phyloP scores from a whole-genome alignment of 1,139 yeast genomes.

The Diutina ranongensis region DNA sequence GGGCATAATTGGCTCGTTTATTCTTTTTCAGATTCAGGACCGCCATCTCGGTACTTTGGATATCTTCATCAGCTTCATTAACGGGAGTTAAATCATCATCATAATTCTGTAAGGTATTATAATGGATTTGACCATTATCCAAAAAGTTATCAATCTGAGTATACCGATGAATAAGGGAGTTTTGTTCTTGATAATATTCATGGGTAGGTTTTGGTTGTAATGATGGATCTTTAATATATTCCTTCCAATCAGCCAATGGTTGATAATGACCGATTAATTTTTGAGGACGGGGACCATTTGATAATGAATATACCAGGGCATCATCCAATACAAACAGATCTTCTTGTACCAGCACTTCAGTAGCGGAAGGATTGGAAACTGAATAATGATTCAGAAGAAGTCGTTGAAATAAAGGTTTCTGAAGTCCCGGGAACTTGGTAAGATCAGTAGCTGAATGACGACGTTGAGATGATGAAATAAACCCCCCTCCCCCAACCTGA shows the following conservation, averaged over 20 bases:
- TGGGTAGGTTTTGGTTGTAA: conserved; percentile 14
- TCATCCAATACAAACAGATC: conserved; percentile 8
- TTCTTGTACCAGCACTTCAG: conserved; percentile 3
- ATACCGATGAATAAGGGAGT: conserved; percentile 45
- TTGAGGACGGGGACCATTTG: conserved; percentile 35
- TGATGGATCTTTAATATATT: conserved; percentile 15
- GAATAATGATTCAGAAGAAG: conserved; percentile 21
- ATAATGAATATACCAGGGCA: conserved; percentile 6
- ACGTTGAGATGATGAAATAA: not conserved
- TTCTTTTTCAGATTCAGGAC: not conserved
- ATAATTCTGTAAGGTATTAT: conserved; percentile 52
- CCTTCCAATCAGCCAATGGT: conserved; percentile 40
- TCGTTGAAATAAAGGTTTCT: conserved; percentile 17
- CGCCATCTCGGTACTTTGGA: not conserved
- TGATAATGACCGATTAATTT: conserved; percentile 43
- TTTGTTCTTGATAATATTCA: conserved; percentile 39
- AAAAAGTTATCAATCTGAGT: conserved; percentile 52
- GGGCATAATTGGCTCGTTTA: not conserved
- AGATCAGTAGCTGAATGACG: not conserved
- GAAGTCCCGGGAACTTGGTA: not conserved
- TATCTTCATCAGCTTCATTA: not conserved
- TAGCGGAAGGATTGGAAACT: conserved; percentile 18
- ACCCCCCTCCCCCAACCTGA: not conserved
- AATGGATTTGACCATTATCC: conserved; percentile 58
- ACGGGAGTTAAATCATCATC: not conserved